Percentiles rank a stretch among this genome's conserved stretches.
These are phyloP conservation scores for Linum tenue DNA, from an alignment of 345 rosid genomes.

Conservation along the genomic window DNA sequence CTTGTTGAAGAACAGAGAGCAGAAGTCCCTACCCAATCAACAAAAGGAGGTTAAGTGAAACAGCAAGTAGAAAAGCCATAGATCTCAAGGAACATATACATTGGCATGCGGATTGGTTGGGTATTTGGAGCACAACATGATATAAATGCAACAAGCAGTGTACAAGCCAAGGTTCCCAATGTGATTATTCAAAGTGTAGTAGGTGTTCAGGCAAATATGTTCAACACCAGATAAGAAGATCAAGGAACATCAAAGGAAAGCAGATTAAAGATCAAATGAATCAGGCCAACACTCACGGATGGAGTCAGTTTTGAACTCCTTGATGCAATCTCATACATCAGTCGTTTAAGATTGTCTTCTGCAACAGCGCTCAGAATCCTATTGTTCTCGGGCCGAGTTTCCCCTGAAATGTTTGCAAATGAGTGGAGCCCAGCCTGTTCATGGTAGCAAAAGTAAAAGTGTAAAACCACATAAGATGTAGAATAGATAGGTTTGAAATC, in stretches of 20 bases:
- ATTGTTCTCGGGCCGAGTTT: slow-evolving; percentile 42
- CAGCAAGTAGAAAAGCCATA: not conserved
- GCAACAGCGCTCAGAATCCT: slow-evolving; percentile 43
- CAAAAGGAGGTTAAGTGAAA: not conserved
- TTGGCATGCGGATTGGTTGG: too few species aligned
- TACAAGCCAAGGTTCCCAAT: too few species aligned
- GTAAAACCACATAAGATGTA: slow-evolving; percentile 8
- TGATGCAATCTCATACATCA: slow-evolving; percentile 71
- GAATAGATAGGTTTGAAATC: not conserved
- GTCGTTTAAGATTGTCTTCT: slow-evolving; percentile 61
- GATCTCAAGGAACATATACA: too few species aligned
- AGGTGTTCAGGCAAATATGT: too few species aligned
- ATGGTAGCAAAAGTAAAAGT: slow-evolving; percentile 12
- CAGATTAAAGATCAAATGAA: not conserved
- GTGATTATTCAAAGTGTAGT: too few species aligned
- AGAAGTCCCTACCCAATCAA: slow-evolving; percentile 56
- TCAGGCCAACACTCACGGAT: slow-evolving; percentile 35
- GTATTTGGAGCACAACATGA: too few species aligned
- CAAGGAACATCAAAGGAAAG: not conserved
- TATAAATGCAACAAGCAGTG: too few species aligned
- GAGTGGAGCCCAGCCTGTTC: slow-evolving; percentile 77
- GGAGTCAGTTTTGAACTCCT: slow-evolving; percentile 71
- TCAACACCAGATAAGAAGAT: too few species aligned
- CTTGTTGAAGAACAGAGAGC: slow-evolving; percentile 67
- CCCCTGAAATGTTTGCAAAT: slow-evolving; percentile 70